phyloP scores from a whole-genome alignment of 345 rosid species.

The Euphorbia lathyris region DNA sequence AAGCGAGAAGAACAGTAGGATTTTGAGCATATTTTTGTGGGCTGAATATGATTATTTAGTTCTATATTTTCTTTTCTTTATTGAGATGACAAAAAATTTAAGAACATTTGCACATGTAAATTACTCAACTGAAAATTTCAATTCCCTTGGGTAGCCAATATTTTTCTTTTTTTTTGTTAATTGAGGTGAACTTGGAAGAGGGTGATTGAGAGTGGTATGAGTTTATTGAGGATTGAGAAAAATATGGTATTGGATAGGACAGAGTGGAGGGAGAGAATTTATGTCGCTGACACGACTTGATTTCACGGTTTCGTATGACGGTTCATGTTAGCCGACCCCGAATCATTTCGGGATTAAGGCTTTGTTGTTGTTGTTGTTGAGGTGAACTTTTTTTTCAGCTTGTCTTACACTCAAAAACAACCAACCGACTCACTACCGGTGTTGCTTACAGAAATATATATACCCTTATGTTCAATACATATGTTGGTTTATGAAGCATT shows the following conservation, averaged over 20 bases:
- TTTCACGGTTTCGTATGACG: too few species aligned
- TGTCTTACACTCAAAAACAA: not conserved
- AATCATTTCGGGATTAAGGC: too few species aligned
- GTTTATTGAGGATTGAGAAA: too few species aligned
- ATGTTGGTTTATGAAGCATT: not conserved
- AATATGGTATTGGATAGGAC: too few species aligned
- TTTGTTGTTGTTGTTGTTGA: too few species aligned
- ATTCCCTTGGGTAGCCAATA: not conserved
- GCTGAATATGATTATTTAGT: not conserved
- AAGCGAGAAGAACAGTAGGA: not conserved
- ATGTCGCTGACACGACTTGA: too few species aligned
- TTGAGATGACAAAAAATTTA: not conserved
- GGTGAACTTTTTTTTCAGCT: not conserved
- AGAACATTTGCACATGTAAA: not conserved
- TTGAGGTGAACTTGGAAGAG: not conserved
- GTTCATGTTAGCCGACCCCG: too few species aligned
- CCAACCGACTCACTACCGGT: not conserved
- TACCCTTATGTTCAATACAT: not conserved
- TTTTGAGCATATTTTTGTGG: not conserved
- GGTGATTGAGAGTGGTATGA: too few species aligned
- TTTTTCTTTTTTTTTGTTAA: not conserved
- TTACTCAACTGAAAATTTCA: not conserved
- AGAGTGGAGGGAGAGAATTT: too few species aligned
- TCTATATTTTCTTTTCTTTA: not conserved
- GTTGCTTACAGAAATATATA: not conserved